Percentiles rank a stretch among this genome's conserved stretches.
Evolutionary conservation across 179 eudicot genomes (phyloP).

Genomic region (Vitellaria paradoxa): DNA sequence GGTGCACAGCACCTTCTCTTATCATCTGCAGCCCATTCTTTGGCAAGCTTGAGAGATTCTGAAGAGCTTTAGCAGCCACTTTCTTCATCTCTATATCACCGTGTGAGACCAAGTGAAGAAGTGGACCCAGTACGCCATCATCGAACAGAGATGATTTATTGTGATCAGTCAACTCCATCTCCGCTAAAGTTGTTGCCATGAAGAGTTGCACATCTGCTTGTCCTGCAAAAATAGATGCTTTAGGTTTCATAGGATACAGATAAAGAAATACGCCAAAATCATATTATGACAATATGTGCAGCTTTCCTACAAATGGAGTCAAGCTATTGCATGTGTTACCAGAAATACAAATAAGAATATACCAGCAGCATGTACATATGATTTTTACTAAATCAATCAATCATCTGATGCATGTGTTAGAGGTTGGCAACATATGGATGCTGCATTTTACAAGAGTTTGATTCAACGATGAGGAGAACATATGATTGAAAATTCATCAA

Average conservation of each 20-base stretch:
- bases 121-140: constrained; percentile 31
- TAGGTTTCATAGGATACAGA: neutral
- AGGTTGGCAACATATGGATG: neutral
- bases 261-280: too few relatives aligned
- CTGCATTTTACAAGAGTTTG: neutral
- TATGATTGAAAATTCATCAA: too few relatives aligned
- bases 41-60: constrained; percentile 34
- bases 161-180: constrained; percentile 44
- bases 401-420: neutral
- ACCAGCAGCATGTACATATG: neutral
- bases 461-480: too few relatives aligned
- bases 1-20: constrained; percentile 28
- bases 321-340: neutral
- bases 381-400: neutral
- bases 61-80: constrained; percentile 33
- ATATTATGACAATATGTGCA: too few relatives aligned
- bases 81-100: constrained; percentile 29
- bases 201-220: constrained; percentile 29
- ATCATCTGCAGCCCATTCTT: constrained; percentile 38
- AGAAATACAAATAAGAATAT: neutral
- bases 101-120: constrained; percentile 29
- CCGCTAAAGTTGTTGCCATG: constrained; percentile 41
- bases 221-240: constrained; percentile 24
- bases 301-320: neutral
- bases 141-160: constrained; percentile 34